Evolutionary conservation across 495 filamentous ascomycete genomes (phyloP), one percentile per base, ranked within the genome.

Genomic region (Podospora sp.): DNA sequence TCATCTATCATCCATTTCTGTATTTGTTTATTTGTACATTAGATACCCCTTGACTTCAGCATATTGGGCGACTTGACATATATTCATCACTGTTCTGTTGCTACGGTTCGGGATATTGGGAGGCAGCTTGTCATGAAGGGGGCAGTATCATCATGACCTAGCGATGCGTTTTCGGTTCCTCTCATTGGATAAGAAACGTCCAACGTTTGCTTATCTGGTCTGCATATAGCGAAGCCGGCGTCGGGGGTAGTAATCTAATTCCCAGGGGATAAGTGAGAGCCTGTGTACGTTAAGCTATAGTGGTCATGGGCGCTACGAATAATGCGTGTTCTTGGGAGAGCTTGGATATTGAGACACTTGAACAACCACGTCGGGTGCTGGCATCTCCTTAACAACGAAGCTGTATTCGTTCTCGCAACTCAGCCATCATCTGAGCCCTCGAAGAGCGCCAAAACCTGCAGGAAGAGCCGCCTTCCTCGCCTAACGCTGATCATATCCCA

Each of bases 11-110:
- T 16, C 46, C 22, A n/a, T 56, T 46, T 25, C 29, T 20, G 21
- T 40, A 55, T 6, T 8, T 55, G 40, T 51, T 14, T 36, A 22
- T 60, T 33, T 70, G 68, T 70, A 70, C 52, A 70, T 8, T 67
- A 70, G 65, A 70, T 70, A 70, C 60, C 68, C 68, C 46, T 11
- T 46, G 4, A 2, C 40, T 46, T 46, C 5, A 6, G 40, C 40
- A 46, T 46, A 46, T 46, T 11, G 16, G 40, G 5, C 40, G 40
- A 46, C 16, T 46, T 14, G 40, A 46, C 14, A 4, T 46, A 46
- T 11, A 4, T 46, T 46, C 12, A 2, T 14, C 40, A 46, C 14
- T 46, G 12, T 11, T 33, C 8, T 12, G 33, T 46, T 46, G 40
- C 40, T 46, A 18, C 40, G 40, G 5, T 6, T 46, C 40, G 12